Evolutionary conservation across 345 rosid species (phyloP), one percentile per base, ranked within the genome.

Genomic region (Euphorbia lathyris): DNA sequence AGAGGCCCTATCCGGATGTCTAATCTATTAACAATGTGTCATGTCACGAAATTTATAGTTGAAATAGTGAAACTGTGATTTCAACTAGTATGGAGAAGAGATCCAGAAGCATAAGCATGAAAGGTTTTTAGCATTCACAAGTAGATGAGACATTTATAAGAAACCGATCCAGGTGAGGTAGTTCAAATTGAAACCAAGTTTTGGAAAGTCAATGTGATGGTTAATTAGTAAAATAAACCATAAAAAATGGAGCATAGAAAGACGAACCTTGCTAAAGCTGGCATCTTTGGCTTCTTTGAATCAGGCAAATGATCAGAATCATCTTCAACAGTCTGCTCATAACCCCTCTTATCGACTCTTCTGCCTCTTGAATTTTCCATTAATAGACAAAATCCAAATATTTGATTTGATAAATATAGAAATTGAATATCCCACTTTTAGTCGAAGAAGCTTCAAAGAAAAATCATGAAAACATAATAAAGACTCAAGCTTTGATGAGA

Each of bases 261-360:
- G 17, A 38, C 27, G 8, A 74, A 93, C 98, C 97, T 88, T 61
- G 94, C 96, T 71, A 93, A 87, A 75, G 90, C 90, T 22, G 97
- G 98, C 69, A 89, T 40, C 75, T 85, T 93, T 51, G 86, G 82
- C 82, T 77, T 93, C 78, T 93, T 93, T 9, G 91, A 78, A 71
- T 83, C 94, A 0, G 85, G 81, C 56, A 78, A 55, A 68, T 77
- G 72, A 55, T 76, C 86, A 71, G 65, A 67, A 65, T 69, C 81
- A 75, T 86, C 88, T 63, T 82, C 90, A 71, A 72, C 73, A 71
- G 77, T 73, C 70, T 82, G 79, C 61, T 84, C 88, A 77, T 75
- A 79, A 40, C 84, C 90, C 65, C 80, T 77, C 60, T 77, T 77
- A 45, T 77, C 80, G 9, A 63, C 67, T 27, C 91, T 84, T 81